phyloP scores from a whole-genome alignment of 2,329 filamentous ascomycete species.

The Stemphylium beticola region DNA sequence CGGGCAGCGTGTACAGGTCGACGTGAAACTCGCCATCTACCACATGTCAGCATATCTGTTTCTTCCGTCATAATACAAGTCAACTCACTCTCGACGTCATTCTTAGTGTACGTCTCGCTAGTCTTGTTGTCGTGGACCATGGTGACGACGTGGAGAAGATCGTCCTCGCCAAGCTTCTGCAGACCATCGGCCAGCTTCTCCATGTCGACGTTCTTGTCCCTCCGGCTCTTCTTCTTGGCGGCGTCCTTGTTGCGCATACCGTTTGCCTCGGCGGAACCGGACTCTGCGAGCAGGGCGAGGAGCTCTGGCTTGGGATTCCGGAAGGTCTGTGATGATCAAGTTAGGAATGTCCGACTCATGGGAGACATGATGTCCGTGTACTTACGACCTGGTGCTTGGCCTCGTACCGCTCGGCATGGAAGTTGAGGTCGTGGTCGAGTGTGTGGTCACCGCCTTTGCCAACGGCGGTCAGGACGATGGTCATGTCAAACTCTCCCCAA shows the following conservation, averaged over 20 bases:
- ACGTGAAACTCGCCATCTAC: conserved; percentile 96
- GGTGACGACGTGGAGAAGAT: conserved; percentile 92
- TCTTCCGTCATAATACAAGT: background rate
- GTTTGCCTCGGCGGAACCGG: conserved; percentile 74
- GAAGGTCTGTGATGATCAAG: conserved; percentile 64
- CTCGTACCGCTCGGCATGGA: conserved; percentile 81
- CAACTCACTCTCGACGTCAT: conserved; percentile 87
- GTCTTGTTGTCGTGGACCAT: conserved; percentile 98
- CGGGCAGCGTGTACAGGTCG: conserved; percentile 96
- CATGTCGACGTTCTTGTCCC: conserved; percentile 77
- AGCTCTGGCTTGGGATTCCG: conserved; percentile 92
- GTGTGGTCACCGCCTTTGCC: conserved; percentile 85
- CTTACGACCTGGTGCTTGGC: conserved; percentile 75
- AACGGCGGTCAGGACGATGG: conserved; percentile 78
- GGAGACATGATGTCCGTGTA: conserved; percentile 19
- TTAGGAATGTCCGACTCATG: background rate
- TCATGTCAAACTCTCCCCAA: conserved; percentile 98
- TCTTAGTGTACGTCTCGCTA: conserved; percentile 93
- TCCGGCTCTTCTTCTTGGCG: conserved; percentile 77
- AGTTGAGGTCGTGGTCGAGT: conserved; percentile 90
- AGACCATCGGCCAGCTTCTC: conserved; percentile 95
- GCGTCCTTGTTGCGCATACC: conserved; percentile 70
- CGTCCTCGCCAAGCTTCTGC: conserved; percentile 88
- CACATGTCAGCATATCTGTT: conserved; percentile 26
- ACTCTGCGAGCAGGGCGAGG: conserved; percentile 78